These are phyloP conservation scores for Draba incana DNA, from an alignment of 345 rosid species.

Conservation along the genomic window DNA sequence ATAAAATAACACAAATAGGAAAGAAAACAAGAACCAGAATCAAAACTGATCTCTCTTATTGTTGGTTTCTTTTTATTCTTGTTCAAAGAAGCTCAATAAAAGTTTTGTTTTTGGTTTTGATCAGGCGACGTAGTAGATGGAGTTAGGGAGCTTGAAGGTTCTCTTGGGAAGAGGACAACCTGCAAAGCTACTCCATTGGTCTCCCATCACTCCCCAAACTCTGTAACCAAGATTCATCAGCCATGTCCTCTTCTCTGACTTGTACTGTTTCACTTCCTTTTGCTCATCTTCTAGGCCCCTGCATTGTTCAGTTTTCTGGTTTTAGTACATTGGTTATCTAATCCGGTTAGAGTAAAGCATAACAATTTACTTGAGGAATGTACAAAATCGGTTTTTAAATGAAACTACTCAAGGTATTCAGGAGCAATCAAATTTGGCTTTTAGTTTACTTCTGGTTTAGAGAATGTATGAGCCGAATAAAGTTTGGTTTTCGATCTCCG, in stretches of 20 bases:
- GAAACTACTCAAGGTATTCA: not conserved
- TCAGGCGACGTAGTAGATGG: constrained; percentile 64
- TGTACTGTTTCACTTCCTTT: constrained; percentile 66
- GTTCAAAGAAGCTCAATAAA: constrained; percentile 11
- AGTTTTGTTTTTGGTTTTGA: constrained; percentile 19
- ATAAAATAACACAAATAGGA: not conserved
- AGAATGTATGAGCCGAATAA: constrained; percentile 5
- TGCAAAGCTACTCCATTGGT: constrained; percentile 77
- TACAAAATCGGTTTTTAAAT: constrained; percentile 18
- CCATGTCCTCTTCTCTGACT: constrained; percentile 55
- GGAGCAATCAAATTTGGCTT: not conserved
- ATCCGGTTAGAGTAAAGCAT: not conserved
- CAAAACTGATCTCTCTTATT: constrained; percentile 21
- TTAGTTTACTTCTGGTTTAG: not conserved
- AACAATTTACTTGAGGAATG: constrained; percentile 2
- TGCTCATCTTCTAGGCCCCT: constrained; percentile 70
- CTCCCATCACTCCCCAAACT: constrained; percentile 79
- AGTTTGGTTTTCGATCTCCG: not conserved
- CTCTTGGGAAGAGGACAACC: constrained; percentile 71
- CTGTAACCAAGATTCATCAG: constrained; percentile 64
- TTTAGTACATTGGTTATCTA: constrained; percentile 22
- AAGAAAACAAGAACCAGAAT: constrained; percentile 18
- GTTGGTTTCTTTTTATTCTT: constrained; percentile 4
- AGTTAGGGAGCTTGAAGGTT: constrained; percentile 90
- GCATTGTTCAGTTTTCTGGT: constrained; percentile 25